Evolutionary conservation across 1,284 basidiomycete species (phyloP), one percentile per base, ranked within the genome.

Genomic region (Ceratobasidium sp.): DNA sequence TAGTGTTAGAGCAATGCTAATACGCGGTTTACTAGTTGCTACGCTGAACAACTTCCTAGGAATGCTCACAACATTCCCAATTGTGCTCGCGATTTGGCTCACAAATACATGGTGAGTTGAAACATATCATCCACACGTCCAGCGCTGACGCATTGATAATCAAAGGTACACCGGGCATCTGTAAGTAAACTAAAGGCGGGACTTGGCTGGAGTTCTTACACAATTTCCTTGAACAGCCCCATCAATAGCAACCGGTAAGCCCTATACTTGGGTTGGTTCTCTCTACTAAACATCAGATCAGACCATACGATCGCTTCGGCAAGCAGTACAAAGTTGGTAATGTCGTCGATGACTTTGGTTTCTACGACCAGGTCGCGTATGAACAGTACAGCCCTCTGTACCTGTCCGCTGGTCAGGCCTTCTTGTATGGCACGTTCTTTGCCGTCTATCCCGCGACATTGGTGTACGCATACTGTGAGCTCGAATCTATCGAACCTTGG

Each of bases 401-500:
- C 71, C 69, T 75, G 31, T 67, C 60, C 27, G 54, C 62, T 13
- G 57, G 67, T 15, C 57, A 69, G 27, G 54, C 70, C 2, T 68
- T 71, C 53, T 42, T 68, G 8, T 72, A 72, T 31, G 71, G 69
- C 29, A 25, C 49, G 31, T 70, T 64, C 50, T 73, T 75, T 47
- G 74, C 72, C 13, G 45, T 69, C 29, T 72, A 71, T 55, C 32
- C 74, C 43, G 76, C 76, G 7, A 77, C 79, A 4, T 56, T 82
- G 25, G 73, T 76, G 1, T 80, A 82, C 62, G 75, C 78, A 10
- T 64, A 76, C 50, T 75, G 54, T 56, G 32, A 56, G 54, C 53
- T n/a, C n/a, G 25, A 8, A 5, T 29, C 13, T 53, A 53, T 53
- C n/a, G 8, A 29, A 8, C 27, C 25, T 31, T 6, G n/a, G 7